These are phyloP conservation scores for Gentiana straminea DNA, from an alignment of 257 asterid species.

Conservation along the genomic window DNA sequence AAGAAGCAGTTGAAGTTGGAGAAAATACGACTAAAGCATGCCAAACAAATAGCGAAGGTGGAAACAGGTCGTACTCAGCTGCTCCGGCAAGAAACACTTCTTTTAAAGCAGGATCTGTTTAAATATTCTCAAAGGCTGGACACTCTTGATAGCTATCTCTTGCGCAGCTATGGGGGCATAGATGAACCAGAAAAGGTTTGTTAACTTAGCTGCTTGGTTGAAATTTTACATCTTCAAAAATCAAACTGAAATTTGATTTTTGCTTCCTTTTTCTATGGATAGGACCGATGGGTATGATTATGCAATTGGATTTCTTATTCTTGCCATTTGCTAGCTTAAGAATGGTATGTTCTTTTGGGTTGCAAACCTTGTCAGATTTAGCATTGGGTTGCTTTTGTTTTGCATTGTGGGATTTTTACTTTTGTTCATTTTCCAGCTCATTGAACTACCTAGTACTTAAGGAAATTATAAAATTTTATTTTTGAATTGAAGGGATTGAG, in stretches of 20 bases:
- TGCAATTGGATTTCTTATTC: too few species aligned
- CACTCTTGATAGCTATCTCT: conserved; percentile 33
- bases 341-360: not conserved
- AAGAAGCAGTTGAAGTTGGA: conserved; percentile 59
- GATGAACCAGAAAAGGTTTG: conserved; percentile 60
- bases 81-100: conserved; percentile 42
- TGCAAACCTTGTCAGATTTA: not conserved
- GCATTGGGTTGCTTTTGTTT: not conserved
- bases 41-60: conserved; percentile 45
- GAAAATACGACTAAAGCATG: conserved; percentile 58
- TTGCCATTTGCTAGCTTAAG: not conserved
- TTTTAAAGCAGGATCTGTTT: conserved; percentile 43
- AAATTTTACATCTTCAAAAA: conserved; percentile 1
- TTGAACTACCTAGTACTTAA: too few species aligned
- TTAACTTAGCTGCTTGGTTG: conserved; percentile 16
- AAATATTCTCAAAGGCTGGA: conserved; percentile 43
- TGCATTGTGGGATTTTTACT: not conserved
- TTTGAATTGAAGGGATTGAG: too few species aligned
- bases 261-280: not conserved
- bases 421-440: not conserved
- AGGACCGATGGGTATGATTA: not conserved
- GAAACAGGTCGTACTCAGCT: conserved; percentile 50
- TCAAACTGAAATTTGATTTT: conserved; percentile 3
- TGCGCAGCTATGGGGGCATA: conserved; percentile 28
- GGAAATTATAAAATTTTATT: too few species aligned